Evolutionary conservation across 768 basidiomycete genomes (phyloP).

Genomic region (Termitomyces titanicus): DNA sequence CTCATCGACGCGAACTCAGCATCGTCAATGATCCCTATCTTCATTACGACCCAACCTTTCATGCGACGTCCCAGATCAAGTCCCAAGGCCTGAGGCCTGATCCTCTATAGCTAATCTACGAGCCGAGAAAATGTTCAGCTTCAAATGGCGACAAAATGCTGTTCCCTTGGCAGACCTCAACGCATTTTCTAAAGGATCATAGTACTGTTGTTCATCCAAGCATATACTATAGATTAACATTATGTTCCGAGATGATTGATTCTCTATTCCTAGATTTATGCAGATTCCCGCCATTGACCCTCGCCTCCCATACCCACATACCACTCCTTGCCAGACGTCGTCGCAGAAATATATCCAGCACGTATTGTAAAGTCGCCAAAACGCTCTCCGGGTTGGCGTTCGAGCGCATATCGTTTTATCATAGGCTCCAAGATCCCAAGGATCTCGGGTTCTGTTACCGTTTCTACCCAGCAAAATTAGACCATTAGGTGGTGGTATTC

Average conservation of each 20-base stretch:
- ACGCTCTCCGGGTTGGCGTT: slow-evolving; percentile 81
- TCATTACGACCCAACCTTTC: too few species aligned
- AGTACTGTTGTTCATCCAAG: background rate
- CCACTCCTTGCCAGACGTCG: slow-evolving; percentile 81
- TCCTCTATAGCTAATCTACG: too few species aligned
- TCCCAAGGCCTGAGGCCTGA: too few species aligned
- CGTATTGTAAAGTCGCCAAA: slow-evolving; percentile 97
- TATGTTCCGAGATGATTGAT: background rate
- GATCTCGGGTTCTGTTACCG: slow-evolving; percentile 89
- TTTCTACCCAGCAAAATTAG: slow-evolving; percentile 41
- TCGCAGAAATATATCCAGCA: slow-evolving; percentile 85
- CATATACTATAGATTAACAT: background rate
- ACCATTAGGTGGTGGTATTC: too few species aligned
- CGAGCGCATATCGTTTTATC: slow-evolving; percentile 91
- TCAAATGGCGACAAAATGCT: too few species aligned
- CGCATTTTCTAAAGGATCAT: background rate
- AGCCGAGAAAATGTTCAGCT: too few species aligned
- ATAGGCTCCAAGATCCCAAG: slow-evolving; percentile 85
- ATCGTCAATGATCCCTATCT: too few species aligned
- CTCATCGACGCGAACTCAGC: too few species aligned
- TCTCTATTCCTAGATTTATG: slow-evolving; percentile 2
- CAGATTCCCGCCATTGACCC: slow-evolving; percentile 44
- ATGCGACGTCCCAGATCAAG: too few species aligned
- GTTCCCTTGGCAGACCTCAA: too few species aligned
- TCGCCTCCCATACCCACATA: slow-evolving; percentile 84